Conservation (phyloP, 2,329 filamentous ascomycete species). For the Aspergillus costaricaensis region DNA sequence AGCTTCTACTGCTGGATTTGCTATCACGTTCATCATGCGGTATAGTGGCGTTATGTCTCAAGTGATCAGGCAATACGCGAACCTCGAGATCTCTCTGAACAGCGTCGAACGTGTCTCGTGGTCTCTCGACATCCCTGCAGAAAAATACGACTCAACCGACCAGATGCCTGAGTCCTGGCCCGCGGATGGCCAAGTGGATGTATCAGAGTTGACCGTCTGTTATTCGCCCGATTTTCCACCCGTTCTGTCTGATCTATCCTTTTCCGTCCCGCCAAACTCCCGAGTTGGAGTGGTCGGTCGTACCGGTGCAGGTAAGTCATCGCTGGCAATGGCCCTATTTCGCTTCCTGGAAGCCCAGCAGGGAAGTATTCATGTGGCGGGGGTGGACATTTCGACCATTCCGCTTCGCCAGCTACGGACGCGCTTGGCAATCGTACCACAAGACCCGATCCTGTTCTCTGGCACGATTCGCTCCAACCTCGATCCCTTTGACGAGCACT, state of each 20-base stretch:
- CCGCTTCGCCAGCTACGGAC: conserved; percentile 61
- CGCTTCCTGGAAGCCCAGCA: conserved; percentile 22
- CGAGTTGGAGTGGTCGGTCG: conserved; percentile 26
- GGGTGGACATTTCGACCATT: conserved; percentile 49
- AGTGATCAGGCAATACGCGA: conserved; percentile 4
- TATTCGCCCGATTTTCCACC: conserved; percentile 68
- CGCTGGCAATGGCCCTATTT: conserved; percentile 27
- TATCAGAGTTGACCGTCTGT: conserved; percentile 67
- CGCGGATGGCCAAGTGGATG: conserved; percentile 65
- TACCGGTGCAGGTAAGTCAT: conserved; percentile 32
- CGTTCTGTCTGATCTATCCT: conserved; percentile 11
- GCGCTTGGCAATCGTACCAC: conserved; percentile 74
- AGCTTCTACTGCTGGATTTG: conserved; percentile 3
- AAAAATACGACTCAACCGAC: neutral
- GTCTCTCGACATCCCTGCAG: neutral
- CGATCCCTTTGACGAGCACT: conserved; percentile 71
- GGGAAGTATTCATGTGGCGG: conserved; percentile 28
- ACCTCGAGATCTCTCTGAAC: conserved; percentile 6
- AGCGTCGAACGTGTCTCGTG: conserved; percentile 2
- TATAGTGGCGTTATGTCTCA: conserved; percentile 2
- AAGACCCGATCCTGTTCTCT: conserved; percentile 78
- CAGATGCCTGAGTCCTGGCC: conserved; percentile 17
- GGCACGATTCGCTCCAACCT: conserved; percentile 75
- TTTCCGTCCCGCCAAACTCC: conserved; percentile 12
- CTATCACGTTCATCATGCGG: conserved; percentile 7